These are phyloP conservation scores for Dillenia suffruticosa DNA, from an alignment of 164 flowering plant genomes.

Conservation along the genomic window DNA sequence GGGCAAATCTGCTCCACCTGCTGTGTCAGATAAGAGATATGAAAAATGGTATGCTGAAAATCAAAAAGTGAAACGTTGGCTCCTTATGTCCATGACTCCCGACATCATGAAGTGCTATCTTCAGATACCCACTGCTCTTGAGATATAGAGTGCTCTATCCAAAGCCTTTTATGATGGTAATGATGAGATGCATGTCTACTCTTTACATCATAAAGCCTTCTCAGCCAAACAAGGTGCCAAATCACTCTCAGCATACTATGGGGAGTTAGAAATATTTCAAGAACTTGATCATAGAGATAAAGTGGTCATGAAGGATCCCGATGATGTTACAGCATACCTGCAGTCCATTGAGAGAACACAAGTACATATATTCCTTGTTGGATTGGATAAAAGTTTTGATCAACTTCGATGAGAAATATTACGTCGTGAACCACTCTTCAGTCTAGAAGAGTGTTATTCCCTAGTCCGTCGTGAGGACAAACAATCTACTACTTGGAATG, in stretches of 20 bases:
- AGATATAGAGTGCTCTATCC: neutral
- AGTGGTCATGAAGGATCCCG: neutral
- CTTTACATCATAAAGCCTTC: conserved; percentile 5
- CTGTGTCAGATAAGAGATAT: neutral
- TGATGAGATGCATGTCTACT: too few species aligned
- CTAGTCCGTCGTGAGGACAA: neutral
- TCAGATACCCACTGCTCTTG: neutral
- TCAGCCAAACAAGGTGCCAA: conserved; percentile 3
- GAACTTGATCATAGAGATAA: conserved; percentile 13
- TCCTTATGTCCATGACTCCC: conserved; percentile 5
- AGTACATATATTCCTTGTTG: conserved; percentile 5
- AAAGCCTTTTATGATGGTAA: neutral
- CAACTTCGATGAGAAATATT: conserved; percentile 7
- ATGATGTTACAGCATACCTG: conserved; percentile 5
- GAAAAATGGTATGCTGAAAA: conserved; percentile 3
- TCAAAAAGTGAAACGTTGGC: conserved; percentile 4
- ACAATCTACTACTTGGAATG: neutral
- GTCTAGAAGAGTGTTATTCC: conserved; percentile 3
- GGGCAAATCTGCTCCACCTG: neutral
- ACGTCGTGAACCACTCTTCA: neutral
- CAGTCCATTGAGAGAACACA: conserved; percentile 1
- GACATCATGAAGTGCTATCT: conserved; percentile 4
- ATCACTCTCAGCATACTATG: conserved; percentile 6
- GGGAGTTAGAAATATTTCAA: conserved; percentile 6
- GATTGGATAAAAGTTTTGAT: conserved; percentile 4